These are phyloP conservation scores for Sporodiniella umbellata DNA, from an alignment of 371 early-diverging fungal genomes.

Conservation along the genomic window DNA sequence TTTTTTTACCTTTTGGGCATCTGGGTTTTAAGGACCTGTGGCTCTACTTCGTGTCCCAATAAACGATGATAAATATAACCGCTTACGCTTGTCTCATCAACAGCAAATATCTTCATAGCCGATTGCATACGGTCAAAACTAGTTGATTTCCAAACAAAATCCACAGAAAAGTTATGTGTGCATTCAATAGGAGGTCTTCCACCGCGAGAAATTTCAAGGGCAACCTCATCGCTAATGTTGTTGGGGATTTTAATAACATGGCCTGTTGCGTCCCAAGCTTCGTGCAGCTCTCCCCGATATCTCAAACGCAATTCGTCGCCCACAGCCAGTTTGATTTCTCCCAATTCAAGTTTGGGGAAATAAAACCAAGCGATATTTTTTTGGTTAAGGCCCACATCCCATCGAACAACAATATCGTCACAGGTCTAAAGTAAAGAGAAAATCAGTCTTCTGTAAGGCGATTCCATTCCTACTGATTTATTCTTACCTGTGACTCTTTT, in stretches of 20 bases:
- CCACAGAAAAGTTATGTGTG: constrained; percentile 94
- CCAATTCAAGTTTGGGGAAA: constrained; percentile 88
- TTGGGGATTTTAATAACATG: constrained; percentile 96
- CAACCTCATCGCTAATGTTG: constrained; percentile 92
- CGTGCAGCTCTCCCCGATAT: constrained; percentile 85
- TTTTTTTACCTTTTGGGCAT: constrained; percentile 71
- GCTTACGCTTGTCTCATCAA: constrained; percentile 91
- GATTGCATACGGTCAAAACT: constrained; percentile 96
- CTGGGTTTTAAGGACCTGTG: constrained; percentile 67
- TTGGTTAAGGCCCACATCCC: constrained; percentile 95
- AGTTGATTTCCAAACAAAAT: constrained; percentile 98
- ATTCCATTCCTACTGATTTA: too few species aligned
- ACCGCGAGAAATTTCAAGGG: constrained; percentile 71
- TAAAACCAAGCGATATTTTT: constrained; percentile 93
- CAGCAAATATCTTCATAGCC: constrained; percentile 94
- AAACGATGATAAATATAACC: constrained; percentile 93
- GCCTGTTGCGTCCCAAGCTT: constrained; percentile 86
- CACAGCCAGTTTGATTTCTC: constrained; percentile 91
- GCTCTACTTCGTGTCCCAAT: constrained; percentile 90
- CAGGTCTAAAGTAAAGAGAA: constrained; percentile 61
- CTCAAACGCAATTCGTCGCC: constrained; percentile 94
- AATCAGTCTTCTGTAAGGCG: neutral
- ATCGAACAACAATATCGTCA: constrained; percentile 92
- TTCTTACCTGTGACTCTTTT: constrained; percentile 86
- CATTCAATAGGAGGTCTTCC: constrained; percentile 79